phyloP scores from a whole-genome alignment of 1,284 basidiomycete species.

The Stygiomarasmius scandens region DNA sequence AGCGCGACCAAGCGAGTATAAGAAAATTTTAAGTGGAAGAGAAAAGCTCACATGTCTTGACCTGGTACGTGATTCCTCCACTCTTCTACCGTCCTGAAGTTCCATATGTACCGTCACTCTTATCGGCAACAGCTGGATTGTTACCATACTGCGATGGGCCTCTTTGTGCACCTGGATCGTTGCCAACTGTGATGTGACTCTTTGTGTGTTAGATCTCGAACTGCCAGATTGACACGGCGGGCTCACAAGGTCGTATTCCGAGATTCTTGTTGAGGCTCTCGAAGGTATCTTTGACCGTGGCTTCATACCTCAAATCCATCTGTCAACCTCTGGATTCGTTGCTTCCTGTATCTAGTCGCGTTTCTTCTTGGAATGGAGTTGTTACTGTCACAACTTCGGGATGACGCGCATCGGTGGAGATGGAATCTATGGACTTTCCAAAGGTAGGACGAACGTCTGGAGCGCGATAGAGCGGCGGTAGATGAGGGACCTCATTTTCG shows the following conservation, averaged over 20 bases:
- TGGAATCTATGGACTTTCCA: too few relatives aligned
- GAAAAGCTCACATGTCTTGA: background rate
- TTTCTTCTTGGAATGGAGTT: background rate
- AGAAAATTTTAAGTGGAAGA: too few relatives aligned
- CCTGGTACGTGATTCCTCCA: conserved; percentile 8
- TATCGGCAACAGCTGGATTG: background rate
- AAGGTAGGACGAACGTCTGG: too few relatives aligned
- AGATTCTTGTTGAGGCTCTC: conserved; percentile 11
- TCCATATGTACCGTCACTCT: background rate
- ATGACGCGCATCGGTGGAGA: too few relatives aligned
- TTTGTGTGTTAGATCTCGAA: background rate
- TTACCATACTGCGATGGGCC: too few relatives aligned
- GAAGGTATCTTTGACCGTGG: conserved; percentile 3
- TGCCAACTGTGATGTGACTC: background rate
- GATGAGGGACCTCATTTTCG: conserved; percentile 1
- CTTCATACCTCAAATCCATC: background rate
- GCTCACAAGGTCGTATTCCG: conserved; percentile 14
- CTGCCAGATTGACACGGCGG: conserved; percentile 2
- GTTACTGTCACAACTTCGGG: too few relatives aligned
- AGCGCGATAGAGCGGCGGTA: conserved; percentile 1
- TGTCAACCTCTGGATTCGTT: background rate
- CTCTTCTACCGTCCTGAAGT: conserved; percentile 5
- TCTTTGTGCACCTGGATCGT: too few relatives aligned
- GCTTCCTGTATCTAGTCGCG: background rate
- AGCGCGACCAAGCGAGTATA: too few relatives aligned